A percentile compares a stretch with the other conserved stretches of the same genome.
Evolutionary conservation across 495 filamentous ascomycete genomes (phyloP).

Genomic region (Daldinia bambusicola): DNA sequence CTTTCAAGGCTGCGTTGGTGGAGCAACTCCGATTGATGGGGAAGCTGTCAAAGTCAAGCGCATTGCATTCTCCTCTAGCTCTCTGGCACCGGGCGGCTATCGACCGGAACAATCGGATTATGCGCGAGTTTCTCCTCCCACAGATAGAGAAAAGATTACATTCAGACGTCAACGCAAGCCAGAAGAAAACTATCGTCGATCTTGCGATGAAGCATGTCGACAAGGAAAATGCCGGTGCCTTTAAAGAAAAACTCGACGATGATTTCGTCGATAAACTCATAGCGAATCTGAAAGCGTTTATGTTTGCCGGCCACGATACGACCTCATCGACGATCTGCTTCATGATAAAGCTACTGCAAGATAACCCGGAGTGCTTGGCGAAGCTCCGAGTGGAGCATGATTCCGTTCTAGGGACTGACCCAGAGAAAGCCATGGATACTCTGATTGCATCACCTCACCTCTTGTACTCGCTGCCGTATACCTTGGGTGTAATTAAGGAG

Average conservation of each 20-base stretch:
- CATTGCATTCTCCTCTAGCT: slow-evolving; percentile 24
- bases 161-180: slow-evolving; percentile 15
- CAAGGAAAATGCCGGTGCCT: slow-evolving; percentile 37
- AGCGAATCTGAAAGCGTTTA: slow-evolving; percentile 51
- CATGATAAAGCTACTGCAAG: slow-evolving; percentile 53
- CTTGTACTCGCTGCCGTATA: slow-evolving; percentile 56
- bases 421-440: slow-evolving; percentile 26
- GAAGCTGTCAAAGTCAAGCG: slow-evolving; percentile 9
- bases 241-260: slow-evolving; percentile 34
- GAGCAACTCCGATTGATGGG: slow-evolving; percentile 40
- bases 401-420: slow-evolving; percentile 45
- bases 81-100: slow-evolving; percentile 37
- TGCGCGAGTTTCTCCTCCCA: slow-evolving; percentile 43
- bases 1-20: slow-evolving; percentile 39
- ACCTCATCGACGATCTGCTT: slow-evolving; percentile 54
- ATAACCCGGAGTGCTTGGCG: slow-evolving; percentile 54
- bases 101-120: slow-evolving; percentile 41
- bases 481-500: slow-evolving; percentile 59
- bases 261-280: slow-evolving; percentile 42
- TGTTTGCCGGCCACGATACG: slow-evolving; percentile 61
- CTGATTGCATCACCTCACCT: slow-evolving; percentile 45
- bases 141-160: slow-evolving; percentile 42
- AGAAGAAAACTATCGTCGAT: slow-evolving; percentile 45
- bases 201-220: slow-evolving; percentile 44
- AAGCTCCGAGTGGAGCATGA: slow-evolving; percentile 60